Evolutionary conservation across 345 rosid genomes (phyloP).

Genomic region (Dipteronia dyeriana): DNA sequence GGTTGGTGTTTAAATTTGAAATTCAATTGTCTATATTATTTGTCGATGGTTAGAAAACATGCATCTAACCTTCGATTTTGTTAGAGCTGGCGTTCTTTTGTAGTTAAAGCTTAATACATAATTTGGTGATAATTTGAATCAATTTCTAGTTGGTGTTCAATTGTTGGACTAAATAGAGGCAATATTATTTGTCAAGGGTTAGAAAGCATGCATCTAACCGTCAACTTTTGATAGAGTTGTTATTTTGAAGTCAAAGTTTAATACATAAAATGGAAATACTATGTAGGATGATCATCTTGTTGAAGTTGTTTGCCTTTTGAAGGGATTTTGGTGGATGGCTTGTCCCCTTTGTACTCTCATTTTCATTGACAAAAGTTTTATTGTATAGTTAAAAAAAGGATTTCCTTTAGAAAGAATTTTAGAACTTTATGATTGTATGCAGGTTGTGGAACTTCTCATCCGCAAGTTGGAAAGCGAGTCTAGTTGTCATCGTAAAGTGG

Average conservation of each 20-base stretch:
- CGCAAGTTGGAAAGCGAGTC: constrained; percentile 86
- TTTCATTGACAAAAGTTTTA: background rate
- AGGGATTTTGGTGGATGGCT: background rate
- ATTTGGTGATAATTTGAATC: background rate
- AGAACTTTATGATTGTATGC: constrained; percentile 24
- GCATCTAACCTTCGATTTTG: background rate
- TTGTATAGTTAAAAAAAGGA: background rate
- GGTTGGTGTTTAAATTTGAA: background rate
- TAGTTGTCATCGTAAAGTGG: constrained; percentile 79
- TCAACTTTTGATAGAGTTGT: background rate
- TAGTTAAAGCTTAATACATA: background rate
- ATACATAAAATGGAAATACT: background rate
- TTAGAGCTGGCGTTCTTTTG: background rate
- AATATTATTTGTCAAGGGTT: background rate
- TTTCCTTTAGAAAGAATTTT: background rate
- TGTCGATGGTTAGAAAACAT: background rate
- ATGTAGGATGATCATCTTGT: background rate
- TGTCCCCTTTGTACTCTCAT: background rate
- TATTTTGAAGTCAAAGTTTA: background rate
- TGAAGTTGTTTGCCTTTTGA: background rate
- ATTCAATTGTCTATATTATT: background rate
- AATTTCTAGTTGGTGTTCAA: background rate
- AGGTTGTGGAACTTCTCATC: constrained; percentile 94
- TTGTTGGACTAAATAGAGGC: background rate
- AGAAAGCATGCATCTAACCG: background rate